phyloP scores from a whole-genome alignment of 805 yeast genomes.

The Suhomyces sp. region DNA sequence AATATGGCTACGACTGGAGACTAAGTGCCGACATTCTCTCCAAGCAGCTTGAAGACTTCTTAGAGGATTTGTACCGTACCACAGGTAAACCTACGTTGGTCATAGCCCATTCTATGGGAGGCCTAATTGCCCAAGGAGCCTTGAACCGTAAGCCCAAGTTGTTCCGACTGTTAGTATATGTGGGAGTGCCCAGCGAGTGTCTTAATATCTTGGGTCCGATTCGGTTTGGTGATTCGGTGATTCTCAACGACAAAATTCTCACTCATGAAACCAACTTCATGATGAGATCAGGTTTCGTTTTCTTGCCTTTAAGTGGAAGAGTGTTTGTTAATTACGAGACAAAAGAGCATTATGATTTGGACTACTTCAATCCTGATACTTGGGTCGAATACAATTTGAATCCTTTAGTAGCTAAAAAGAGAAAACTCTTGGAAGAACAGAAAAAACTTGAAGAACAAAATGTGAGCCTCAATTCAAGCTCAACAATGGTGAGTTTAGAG shows the following conservation, averaged over 20 bases:
- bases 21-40: conserved; percentile 59
- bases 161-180: conserved; percentile 74
- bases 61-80: conserved; percentile 43
- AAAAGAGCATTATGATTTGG: conserved; percentile 58
- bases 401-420: conserved; percentile 59
- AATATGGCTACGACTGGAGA: conserved; percentile 95
- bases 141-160: conserved; percentile 65
- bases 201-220: conserved; percentile 85
- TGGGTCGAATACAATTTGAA: conserved; percentile 77
- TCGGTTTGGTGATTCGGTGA: conserved; percentile 74
- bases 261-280: conserved; percentile 81
- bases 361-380: conserved; percentile 73
- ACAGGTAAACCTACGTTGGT: conserved; percentile 62
- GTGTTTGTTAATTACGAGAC: conserved; percentile 66
- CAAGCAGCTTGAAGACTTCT: conserved; percentile 47
- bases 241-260: conserved; percentile 68
- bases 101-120: conserved; percentile 95
- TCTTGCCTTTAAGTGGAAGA: conserved; percentile 72
- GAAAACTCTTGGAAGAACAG: conserved; percentile 25
- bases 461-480: not conserved
- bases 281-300: conserved; percentile 81
- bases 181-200: conserved; percentile 82
- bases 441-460: not conserved
- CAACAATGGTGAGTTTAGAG: not conserved
- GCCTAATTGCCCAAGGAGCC: conserved; percentile 77